Evolutionary conservation across 352 stramenopile genomes (phyloP).

Genomic region (Phytophthora meadii): DNA sequence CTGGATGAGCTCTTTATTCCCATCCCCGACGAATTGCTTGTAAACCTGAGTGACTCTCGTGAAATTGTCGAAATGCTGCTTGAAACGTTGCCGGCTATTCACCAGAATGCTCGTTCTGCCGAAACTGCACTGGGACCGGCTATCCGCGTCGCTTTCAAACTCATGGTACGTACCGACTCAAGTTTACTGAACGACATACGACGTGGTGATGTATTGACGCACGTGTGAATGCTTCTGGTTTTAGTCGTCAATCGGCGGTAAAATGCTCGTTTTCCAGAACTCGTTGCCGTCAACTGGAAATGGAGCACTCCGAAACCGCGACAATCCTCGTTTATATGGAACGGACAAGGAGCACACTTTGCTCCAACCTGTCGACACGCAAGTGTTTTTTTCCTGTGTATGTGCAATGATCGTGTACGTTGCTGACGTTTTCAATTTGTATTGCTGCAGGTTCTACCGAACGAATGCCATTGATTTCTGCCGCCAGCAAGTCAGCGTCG

Average conservation of each 20-base stretch:
- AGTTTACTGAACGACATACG: not conserved
- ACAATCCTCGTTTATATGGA: constrained; percentile 82
- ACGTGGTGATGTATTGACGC: constrained; percentile 5
- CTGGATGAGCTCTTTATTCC: constrained; percentile 91
- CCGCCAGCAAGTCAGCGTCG: constrained; percentile 98
- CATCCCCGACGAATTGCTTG: constrained; percentile 97
- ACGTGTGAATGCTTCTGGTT: constrained; percentile 7
- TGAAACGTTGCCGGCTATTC: constrained; percentile 94
- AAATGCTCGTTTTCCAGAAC: constrained; percentile 92
- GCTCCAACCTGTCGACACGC: constrained; percentile 88
- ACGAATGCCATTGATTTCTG: constrained; percentile 97
- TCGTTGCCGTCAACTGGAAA: constrained; percentile 80
- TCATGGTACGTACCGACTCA: constrained; percentile 92
- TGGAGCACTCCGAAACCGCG: constrained; percentile 82
- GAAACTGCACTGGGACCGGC: constrained; percentile 85
- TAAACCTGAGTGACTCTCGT: constrained; percentile 96
- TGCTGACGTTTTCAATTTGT: constrained; percentile 1
- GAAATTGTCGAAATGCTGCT: constrained; percentile 96
- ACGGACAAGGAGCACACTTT: constrained; percentile 92
- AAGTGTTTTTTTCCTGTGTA: constrained; percentile 14
- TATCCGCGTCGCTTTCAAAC: constrained; percentile 97
- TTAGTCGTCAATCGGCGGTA: constrained; percentile 85
- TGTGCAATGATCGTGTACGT: not conserved
- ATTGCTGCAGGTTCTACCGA: constrained; percentile 82
- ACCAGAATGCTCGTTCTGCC: constrained; percentile 77